Evolutionary conservation across 768 basidiomycete species (phyloP).

Genomic region (Hypsizygus marmoreus): DNA sequence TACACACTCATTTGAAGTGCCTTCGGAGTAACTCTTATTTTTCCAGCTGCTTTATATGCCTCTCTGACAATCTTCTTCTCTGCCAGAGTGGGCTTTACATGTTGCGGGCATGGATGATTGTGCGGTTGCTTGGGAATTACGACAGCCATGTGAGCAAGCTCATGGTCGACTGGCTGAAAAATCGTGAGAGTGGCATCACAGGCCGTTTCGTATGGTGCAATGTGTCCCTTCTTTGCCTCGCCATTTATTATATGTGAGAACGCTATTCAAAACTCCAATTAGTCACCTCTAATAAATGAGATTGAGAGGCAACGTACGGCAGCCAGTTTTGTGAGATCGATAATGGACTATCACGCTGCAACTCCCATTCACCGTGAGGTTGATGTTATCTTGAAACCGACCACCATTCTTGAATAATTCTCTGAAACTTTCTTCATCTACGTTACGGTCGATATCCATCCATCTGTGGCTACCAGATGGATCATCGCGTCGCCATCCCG

Average conservation of each 20-base stretch:
- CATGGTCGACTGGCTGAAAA: neutral
- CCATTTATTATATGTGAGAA: conserved; percentile 2
- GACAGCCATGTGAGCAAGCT: conserved; percentile 1
- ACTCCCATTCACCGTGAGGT: neutral
- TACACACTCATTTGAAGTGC: neutral
- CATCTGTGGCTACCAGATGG: neutral
- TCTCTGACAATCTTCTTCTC: neutral
- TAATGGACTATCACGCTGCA: neutral
- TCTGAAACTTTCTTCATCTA: neutral
- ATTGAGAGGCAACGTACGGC: neutral
- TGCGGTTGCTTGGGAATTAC: conserved; percentile 2
- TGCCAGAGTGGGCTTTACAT: neutral
- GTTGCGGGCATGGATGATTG: neutral
- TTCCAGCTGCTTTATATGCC: neutral
- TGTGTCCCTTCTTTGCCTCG: neutral
- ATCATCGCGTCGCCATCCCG: neutral
- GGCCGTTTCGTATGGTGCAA: neutral
- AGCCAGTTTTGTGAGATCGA: neutral
- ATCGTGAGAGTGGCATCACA: neutral
- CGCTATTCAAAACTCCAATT: neutral
- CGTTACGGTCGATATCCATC: neutral
- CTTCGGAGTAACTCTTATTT: neutral
- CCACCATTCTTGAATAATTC: neutral
- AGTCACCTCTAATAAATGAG: neutral
- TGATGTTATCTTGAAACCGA: neutral